Evolutionary conservation across 208 protist species (phyloP).

Genomic region (Naegleria gruberi): DNA sequence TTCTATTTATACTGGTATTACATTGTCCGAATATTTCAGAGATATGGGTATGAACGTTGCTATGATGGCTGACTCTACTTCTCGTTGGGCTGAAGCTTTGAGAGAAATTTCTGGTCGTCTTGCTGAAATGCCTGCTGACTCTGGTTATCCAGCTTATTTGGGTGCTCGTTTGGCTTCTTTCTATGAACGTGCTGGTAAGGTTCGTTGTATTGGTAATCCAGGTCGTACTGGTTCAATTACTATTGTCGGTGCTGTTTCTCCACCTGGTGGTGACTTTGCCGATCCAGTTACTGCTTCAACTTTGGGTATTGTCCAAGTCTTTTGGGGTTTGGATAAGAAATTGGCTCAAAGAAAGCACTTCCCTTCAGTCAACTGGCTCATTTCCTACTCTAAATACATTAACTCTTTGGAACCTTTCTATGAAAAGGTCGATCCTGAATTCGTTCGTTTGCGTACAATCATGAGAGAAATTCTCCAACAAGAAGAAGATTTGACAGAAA

Average conservation of each 20-base stretch:
- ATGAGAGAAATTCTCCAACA: slow-evolving; percentile 92
- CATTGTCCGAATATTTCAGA: slow-evolving; percentile 99
- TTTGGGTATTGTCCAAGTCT: slow-evolving; percentile 98
- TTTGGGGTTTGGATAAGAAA: slow-evolving; percentile 99
- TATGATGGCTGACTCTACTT: slow-evolving; percentile 99
- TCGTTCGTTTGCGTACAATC: slow-evolving; percentile 81
- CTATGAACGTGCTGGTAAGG: slow-evolving; percentile 94
- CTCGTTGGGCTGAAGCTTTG: slow-evolving; percentile 99
- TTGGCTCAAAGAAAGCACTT: slow-evolving; percentile 99
- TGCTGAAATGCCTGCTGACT: slow-evolving; percentile 99
- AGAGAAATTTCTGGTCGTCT: slow-evolving; percentile 99
- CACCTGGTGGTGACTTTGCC: slow-evolving; percentile 99
- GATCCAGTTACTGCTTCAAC: slow-evolving; percentile 98
- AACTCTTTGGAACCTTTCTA: slow-evolving; percentile 94
- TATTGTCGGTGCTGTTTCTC: slow-evolving; percentile 98
- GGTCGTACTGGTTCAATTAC: slow-evolving; percentile 94
- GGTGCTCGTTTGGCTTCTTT: slow-evolving; percentile 97
- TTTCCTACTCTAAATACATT: slow-evolving; percentile 98
- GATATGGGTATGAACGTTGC: slow-evolving; percentile 99
- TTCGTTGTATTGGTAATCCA: slow-evolving; percentile 89
- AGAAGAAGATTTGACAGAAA: slow-evolving; percentile 98
- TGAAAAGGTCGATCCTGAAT: slow-evolving; percentile 87
- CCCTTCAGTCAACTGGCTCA: slow-evolving; percentile 99
- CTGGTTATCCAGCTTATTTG: slow-evolving; percentile 98
- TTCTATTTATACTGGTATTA: slow-evolving; percentile 99